Base-by-base conservation (phyloP, 1,284 basidiomycete species). In the Moesziomyces globuligerus region DNA sequence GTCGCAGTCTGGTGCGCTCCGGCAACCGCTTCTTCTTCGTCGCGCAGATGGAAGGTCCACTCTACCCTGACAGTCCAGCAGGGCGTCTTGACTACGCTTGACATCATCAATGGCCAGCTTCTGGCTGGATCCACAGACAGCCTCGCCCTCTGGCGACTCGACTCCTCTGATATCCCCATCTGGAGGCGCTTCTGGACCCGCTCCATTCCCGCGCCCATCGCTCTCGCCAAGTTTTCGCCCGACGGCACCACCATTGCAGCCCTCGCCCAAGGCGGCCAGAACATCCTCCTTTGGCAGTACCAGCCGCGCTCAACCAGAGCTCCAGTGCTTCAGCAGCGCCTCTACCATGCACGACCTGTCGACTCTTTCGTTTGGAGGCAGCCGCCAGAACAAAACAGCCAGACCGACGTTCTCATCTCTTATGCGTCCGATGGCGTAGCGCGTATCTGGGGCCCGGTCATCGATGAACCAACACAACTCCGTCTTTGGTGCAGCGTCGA, bases 391-490 rank as follows among this genome's bases (percentile, higher is more conserved):
- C 37, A 29, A 6, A 61, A 37, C 32, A 72, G 64, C 32, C 74
- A 76, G 43, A 51, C 56, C 8, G 69, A 72, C 24, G 72, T 72
- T 17, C 43, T 78, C 41, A 37, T 78, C 40, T 50, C 71, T 1
- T 61, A 58, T 34, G 55, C 68, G 10, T 45, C 48, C 10, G 74
- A 78, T 23, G 74, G 74, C 20, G 58, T 69, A 3, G 64, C 62
- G 21, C 62, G 70, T 9, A 44, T 78, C 34, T 78, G 74, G 72
- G 59, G 69, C 7, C 61, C 76, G 2, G 74, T 76, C 44, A 75
- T 78, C 37, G 76, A 78, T 41, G 66, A 78, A 18, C 74, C 74
- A 4, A 46, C 66, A 3, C 56, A 61, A 15, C 58, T 78, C n/a
- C 68, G 64, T 28, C 66, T 77, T 3, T 74, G 68, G 60, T 61